Conservation (phyloP, 2,329 filamentous ascomycete genomes). For the Chaetomiaceae sp. region DNA sequence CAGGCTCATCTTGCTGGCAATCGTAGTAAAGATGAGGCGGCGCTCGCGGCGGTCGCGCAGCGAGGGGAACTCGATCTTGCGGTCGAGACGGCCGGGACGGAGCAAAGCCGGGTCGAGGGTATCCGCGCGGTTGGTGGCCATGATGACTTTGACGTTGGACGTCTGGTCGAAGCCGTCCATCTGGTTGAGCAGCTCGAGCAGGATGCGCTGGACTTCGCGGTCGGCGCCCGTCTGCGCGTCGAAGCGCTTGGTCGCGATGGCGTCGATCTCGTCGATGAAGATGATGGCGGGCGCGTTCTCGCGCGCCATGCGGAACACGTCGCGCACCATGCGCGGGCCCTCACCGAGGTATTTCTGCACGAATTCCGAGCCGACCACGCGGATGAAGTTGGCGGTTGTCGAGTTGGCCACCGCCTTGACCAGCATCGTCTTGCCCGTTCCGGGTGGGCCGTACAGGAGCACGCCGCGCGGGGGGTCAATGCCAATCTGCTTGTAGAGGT, state of each 20-base stretch:
- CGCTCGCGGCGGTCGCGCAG: slow-evolving; percentile 91
- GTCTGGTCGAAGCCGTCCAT: slow-evolving; percentile 99
- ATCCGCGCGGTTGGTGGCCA: slow-evolving; percentile 98
- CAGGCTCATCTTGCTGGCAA: slow-evolving; percentile 93
- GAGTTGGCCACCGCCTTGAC: slow-evolving; percentile 98
- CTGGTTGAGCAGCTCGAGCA: slow-evolving; percentile 95
- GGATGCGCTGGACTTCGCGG: slow-evolving; percentile 95
- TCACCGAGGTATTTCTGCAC: slow-evolving; percentile 99
- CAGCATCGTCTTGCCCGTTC: slow-evolving; percentile 94
- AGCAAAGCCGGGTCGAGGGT: slow-evolving; percentile 93
- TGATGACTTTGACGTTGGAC: slow-evolving; percentile 99
- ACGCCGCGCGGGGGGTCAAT: slow-evolving; percentile 97
- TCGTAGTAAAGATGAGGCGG: slow-evolving; percentile 95
- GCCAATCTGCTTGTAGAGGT: slow-evolving; percentile 98
- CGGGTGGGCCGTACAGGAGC: slow-evolving; percentile 89
- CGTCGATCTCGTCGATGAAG: slow-evolving; percentile 99
- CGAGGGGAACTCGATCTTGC: slow-evolving; percentile 98
- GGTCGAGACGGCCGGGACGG: slow-evolving; percentile 88
- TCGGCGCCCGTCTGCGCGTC: slow-evolving; percentile 98
- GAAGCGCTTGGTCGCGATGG: slow-evolving; percentile 98
- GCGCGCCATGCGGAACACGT: slow-evolving; percentile 97
- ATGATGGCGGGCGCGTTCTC: slow-evolving; percentile 98
- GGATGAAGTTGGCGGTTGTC: slow-evolving; percentile 96
- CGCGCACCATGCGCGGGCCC: slow-evolving; percentile 96
- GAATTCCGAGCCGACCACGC: slow-evolving; percentile 96